These are phyloP conservation scores for Heliosperma pusillum DNA, from an alignment of 148 eudicot species.

Conservation along the genomic window DNA sequence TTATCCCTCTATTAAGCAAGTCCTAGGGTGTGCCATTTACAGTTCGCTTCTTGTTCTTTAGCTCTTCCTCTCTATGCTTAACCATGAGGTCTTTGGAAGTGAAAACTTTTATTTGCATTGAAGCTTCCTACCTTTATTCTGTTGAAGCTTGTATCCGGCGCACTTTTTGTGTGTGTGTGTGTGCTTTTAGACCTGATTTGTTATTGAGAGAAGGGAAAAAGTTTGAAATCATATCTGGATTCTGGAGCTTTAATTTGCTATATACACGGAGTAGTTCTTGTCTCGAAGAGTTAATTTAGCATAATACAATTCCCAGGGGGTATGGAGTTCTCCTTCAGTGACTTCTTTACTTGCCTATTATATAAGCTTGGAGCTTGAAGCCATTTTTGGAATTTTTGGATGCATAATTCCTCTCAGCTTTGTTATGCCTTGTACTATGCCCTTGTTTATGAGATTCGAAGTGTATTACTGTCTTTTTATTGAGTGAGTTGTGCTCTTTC, in stretches of 20 bases:
- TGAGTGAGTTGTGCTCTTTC: background rate
- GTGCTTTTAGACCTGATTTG: background rate
- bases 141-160: too few species aligned
- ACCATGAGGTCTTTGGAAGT: background rate
- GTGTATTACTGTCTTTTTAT: conserved; percentile 4
- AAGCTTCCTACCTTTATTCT: too few species aligned
- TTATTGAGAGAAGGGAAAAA: background rate
- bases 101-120: too few species aligned
- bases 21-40: background rate
- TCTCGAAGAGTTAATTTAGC: background rate
- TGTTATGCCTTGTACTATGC: background rate
- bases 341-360: background rate
- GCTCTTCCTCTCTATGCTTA: conserved; percentile 5
- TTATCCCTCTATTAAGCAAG: background rate
- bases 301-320: background rate
- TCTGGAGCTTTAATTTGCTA: background rate
- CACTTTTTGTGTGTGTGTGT: too few species aligned
- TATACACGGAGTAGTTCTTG: background rate
- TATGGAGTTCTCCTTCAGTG: background rate
- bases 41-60: background rate
- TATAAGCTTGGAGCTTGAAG: background rate
- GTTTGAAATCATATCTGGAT: background rate
- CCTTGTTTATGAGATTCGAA: background rate
- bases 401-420: background rate
- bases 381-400: background rate